Evolutionary conservation across 352 stramenopile genomes (phyloP).

Genomic region (Phytophthora boehmeriae): DNA sequence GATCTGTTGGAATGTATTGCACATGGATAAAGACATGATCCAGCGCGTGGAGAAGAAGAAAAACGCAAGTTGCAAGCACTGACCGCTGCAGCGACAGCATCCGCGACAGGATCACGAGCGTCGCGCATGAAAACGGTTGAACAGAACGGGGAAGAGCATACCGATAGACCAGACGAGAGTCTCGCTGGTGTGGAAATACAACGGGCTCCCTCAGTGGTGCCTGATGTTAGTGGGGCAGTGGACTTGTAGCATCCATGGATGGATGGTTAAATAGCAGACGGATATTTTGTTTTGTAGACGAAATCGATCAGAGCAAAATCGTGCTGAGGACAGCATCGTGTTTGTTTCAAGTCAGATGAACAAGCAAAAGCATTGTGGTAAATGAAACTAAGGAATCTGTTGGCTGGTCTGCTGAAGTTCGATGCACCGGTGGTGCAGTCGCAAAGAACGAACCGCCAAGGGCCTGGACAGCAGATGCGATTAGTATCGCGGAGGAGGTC

Average conservation of each 20-base stretch:
- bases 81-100: conserved; percentile 8
- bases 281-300: background rate
- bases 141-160: conserved; percentile 4
- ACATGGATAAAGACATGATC: conserved; percentile 80
- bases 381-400: background rate
- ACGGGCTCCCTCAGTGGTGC: conserved; percentile 31
- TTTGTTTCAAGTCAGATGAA: conserved; percentile 34
- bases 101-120: background rate
- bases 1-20: conserved; percentile 84
- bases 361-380: conserved; percentile 3
- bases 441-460: background rate
- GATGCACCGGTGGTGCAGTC: conserved; percentile 9
- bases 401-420: background rate
- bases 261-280: background rate
- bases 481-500: conserved; percentile 42
- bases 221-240: conserved; percentile 36
- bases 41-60: conserved; percentile 78
- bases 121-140: conserved; percentile 16
- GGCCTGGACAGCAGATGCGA: conserved; percentile 4
- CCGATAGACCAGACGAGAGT: conserved; percentile 16
- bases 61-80: conserved; percentile 52
- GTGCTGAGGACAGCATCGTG: conserved; percentile 17
- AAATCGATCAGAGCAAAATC: conserved; percentile 19
- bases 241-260: conserved; percentile 19
- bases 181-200: conserved; percentile 19